Evolutionary conservation across 345 rosid genomes (phyloP).

Genomic region (Arabis hirsuta): DNA sequence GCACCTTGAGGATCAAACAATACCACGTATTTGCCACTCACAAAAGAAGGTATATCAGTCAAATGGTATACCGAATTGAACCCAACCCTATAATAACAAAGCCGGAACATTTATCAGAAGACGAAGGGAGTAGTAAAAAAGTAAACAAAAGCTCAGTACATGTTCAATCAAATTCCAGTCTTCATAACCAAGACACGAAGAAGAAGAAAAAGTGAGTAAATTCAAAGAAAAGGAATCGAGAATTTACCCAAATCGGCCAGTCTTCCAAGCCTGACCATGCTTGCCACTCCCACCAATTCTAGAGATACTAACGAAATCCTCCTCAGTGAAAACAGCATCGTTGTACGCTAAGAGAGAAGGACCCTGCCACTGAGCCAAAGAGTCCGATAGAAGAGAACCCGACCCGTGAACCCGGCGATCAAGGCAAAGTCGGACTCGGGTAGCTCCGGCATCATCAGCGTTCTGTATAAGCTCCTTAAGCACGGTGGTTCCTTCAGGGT

Average conservation of each 20-base stretch:
- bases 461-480: conserved; percentile 93
- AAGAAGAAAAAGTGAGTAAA: too few relatives aligned
- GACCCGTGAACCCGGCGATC: conserved; percentile 72
- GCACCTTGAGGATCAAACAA: conserved; percentile 90
- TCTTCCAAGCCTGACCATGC: conserved; percentile 81
- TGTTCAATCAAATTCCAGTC: conserved; percentile 1
- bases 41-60: conserved; percentile 95
- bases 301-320: conserved; percentile 87
- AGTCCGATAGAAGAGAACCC: conserved; percentile 60
- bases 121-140: not conserved
- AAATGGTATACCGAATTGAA: conserved; percentile 96
- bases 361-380: conserved; percentile 86
- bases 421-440: conserved; percentile 78
- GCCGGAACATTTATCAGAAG: conserved; percentile 27
- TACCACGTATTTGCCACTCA: conserved; percentile 83
- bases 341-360: conserved; percentile 83
- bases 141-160: not conserved
- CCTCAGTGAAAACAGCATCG: conserved; percentile 86
- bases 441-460: conserved; percentile 97
- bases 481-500: conserved; percentile 95
- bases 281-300: conserved; percentile 88
- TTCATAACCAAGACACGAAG: conserved; percentile 22
- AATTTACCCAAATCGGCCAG: conserved; percentile 87
- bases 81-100: conserved; percentile 65
- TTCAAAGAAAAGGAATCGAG: conserved; percentile 1